phyloP scores from a whole-genome alignment of 1,284 basidiomycete genomes.

The Apiotrichum laibachii region DNA sequence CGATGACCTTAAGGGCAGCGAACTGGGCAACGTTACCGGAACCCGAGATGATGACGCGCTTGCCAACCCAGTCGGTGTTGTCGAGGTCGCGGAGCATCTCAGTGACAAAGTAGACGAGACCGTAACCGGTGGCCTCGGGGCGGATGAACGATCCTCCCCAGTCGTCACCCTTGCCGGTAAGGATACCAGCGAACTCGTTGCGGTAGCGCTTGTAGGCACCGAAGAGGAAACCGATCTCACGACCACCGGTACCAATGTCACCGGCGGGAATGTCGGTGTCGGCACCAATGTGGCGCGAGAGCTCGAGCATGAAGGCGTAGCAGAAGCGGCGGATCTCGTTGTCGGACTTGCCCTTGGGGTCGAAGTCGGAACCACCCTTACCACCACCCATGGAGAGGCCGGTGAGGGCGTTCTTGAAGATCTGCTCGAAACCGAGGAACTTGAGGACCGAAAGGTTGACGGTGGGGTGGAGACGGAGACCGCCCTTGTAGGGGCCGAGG shows the following conservation, averaged over 20 bases:
- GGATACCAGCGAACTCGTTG: conserved; percentile 73
- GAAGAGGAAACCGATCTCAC: conserved; percentile 69
- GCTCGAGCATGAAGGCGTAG: conserved; percentile 68
- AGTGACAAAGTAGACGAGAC: conserved; percentile 73
- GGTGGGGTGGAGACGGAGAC: conserved; percentile 73
- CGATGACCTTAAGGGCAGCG: conserved; percentile 75
- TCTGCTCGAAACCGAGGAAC: conserved; percentile 79
- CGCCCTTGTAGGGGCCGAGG: conserved; percentile 79
- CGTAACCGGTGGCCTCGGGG: conserved; percentile 69
- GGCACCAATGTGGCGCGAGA: conserved; percentile 66
- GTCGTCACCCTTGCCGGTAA: conserved; percentile 72
- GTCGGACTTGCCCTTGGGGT: conserved; percentile 78
- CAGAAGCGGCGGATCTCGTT: conserved; percentile 70
- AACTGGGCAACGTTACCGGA: conserved; percentile 73
- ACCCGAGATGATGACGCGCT: conserved; percentile 68
- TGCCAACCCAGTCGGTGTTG: conserved; percentile 56
- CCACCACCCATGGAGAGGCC: conserved; percentile 73
- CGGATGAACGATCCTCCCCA: conserved; percentile 73
- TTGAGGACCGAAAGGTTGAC: conserved; percentile 82
- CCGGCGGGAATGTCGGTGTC: conserved; percentile 79
- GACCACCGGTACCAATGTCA: conserved; percentile 67
- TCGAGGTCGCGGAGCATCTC: conserved; percentile 54
- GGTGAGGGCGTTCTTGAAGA: conserved; percentile 80
- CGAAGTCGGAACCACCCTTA: conserved; percentile 71
- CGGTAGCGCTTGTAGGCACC: conserved; percentile 71